A percentile compares a stretch with the other conserved stretches of the same genome.
These are phyloP conservation scores for Paecilomyces niveus DNA, from an alignment of 2,329 filamentous ascomycete genomes.

Conservation along the genomic window DNA sequence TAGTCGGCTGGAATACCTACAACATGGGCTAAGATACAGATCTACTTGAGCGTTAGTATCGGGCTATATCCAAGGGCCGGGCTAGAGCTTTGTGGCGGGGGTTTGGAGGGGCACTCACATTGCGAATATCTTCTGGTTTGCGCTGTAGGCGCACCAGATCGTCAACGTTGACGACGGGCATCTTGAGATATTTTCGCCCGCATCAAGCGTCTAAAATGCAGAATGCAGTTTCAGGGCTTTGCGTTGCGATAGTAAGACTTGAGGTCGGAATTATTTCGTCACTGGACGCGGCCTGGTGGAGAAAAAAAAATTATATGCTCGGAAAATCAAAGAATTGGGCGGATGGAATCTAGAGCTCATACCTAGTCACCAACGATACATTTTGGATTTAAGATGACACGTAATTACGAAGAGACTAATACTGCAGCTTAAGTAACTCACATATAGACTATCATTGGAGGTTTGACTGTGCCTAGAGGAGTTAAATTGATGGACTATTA, in stretches of 20 bases:
- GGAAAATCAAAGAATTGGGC: background rate
- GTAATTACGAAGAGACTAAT: background rate
- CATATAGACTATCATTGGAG: background rate
- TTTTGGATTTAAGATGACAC: background rate
- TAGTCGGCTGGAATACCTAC: constrained; percentile 38
- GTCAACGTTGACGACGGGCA: constrained; percentile 88
- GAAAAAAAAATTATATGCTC: constrained; percentile 2
- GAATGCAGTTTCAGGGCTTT: background rate
- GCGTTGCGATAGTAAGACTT: background rate
- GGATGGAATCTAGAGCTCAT: background rate
- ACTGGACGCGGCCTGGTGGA: background rate
- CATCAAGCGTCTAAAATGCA: constrained; percentile 4
- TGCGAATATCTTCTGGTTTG: constrained; percentile 81
- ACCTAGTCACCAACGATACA: background rate
- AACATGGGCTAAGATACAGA: constrained; percentile 92
- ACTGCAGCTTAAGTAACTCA: background rate
- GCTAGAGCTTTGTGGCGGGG: constrained; percentile 3
- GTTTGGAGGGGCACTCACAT: constrained; percentile 53
- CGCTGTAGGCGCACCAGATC: constrained; percentile 86
- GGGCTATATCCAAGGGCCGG: constrained; percentile 18
- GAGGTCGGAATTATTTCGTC: background rate
- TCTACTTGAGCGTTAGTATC: constrained; percentile 47
- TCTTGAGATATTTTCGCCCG: constrained; percentile 38
- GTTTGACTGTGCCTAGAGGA: background rate
- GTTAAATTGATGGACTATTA: background rate